These are phyloP conservation scores for Claviceps lovelessii DNA, from an alignment of 2,329 filamentous ascomycete species.

Conservation along the genomic window DNA sequence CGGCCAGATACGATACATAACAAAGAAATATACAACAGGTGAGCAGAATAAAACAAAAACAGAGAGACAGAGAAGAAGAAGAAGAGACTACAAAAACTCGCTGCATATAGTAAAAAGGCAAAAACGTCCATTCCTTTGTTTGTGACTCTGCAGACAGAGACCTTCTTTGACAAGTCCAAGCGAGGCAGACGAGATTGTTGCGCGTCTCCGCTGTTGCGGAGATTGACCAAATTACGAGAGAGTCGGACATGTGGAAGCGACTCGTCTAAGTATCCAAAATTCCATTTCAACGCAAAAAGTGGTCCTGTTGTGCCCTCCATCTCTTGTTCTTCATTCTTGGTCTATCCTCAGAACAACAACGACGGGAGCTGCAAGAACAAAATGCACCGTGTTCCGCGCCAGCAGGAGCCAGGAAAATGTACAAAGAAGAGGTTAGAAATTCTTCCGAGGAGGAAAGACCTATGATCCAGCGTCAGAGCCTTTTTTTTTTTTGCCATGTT, in stretches of 20 bases:
- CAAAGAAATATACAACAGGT: not conserved
- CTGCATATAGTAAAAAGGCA: not conserved
- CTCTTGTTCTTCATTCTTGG: not conserved
- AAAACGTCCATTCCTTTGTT: not conserved
- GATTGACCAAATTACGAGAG: not conserved
- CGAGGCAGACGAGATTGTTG: not conserved
- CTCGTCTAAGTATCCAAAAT: not conserved
- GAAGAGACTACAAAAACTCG: not conserved
- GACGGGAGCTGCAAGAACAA: not conserved
- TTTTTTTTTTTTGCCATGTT: not conserved
- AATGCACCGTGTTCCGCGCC: not conserved
- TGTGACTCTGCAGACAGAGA: too few species aligned
- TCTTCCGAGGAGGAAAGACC: not conserved
- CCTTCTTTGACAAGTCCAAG: not conserved
- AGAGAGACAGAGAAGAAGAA: not conserved
- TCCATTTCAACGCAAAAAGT: not conserved
- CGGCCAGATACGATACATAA: not conserved
- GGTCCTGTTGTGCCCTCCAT: not conserved
- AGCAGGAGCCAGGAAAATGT: not conserved
- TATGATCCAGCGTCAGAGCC: not conserved
- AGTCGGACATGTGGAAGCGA: not conserved
- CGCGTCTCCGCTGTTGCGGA: not conserved
- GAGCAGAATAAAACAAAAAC: not conserved
- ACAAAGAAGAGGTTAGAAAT: not conserved
- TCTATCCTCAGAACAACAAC: not conserved